A percentile compares a stretch with the other conserved stretches of the same genome.
Evolutionary conservation across 2,329 filamentous ascomycete species (phyloP).

Genomic region (Phaeosphaeriaceae sp.): DNA sequence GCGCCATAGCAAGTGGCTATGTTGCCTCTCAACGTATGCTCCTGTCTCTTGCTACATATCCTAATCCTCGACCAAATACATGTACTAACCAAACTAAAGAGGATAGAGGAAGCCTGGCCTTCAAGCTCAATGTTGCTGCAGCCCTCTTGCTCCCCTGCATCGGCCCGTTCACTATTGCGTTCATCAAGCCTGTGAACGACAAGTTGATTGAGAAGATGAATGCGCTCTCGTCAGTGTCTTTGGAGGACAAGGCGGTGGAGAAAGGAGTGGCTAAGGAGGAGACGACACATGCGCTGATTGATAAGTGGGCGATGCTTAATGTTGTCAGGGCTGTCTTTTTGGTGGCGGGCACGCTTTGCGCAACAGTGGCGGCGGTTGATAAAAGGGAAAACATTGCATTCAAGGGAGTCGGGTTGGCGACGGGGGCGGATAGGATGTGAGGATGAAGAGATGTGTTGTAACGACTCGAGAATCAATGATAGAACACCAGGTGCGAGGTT

Average conservation of each 20-base stretch:
- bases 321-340: constrained; percentile 52
- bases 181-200: constrained; percentile 58
- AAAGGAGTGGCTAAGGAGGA: constrained; percentile 50
- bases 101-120: constrained; percentile 38
- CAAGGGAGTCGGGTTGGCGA: constrained; percentile 22
- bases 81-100: constrained; percentile 18
- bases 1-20: constrained; percentile 53
- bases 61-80: too few species aligned
- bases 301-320: constrained; percentile 64
- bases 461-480: too few species aligned
- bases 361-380: constrained; percentile 34
- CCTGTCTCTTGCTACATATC: not conserved
- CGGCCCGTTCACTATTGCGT: constrained; percentile 60
- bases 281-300: constrained; percentile 60
- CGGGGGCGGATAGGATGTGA: constrained; percentile 16
- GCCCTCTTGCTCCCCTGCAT: constrained; percentile 55
- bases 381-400: constrained; percentile 34
- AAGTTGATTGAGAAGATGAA: constrained; percentile 56
- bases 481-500: too few species aligned
- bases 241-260: constrained; percentile 49
- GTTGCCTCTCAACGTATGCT: constrained; percentile 54
- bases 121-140: constrained; percentile 56
- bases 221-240: constrained; percentile 45
- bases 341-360: constrained; percentile 32
- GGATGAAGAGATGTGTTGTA: not conserved